phyloP scores from a whole-genome alignment of 805 yeast species.

The Yarrowia keelungensis region DNA sequence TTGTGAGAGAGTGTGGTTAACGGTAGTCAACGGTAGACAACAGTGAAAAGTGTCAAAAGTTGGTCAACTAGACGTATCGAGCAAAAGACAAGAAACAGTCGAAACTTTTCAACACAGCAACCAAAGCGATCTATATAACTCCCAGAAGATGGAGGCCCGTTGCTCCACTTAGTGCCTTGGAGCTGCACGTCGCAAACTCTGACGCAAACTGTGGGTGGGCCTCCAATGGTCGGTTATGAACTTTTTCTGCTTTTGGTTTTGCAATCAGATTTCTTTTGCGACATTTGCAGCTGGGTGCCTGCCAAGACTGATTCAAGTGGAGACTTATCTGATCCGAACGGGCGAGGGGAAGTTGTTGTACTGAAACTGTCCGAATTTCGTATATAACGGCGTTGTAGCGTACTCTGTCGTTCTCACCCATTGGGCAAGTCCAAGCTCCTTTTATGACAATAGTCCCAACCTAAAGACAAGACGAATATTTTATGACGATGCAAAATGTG shows the following conservation, averaged over 20 bases:
- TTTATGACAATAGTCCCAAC: not conserved
- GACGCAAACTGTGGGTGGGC: constrained; percentile 8
- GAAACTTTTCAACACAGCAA: not conserved
- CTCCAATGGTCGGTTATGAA: not conserved
- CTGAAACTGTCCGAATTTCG: too few relatives aligned
- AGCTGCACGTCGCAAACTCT: constrained; percentile 20
- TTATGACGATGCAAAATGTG: not conserved
- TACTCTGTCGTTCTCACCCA: too few relatives aligned
- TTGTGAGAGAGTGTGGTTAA: not conserved
- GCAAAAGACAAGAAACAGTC: too few relatives aligned
- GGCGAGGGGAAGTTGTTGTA: too few relatives aligned
- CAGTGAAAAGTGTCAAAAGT: too few relatives aligned
- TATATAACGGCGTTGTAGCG: too few relatives aligned
- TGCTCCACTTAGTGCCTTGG: constrained; percentile 1
- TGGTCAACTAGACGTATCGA: too few relatives aligned
- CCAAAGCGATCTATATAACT: constrained; percentile 20
- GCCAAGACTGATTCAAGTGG: not conserved
- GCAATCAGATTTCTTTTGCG: constrained; percentile 2
- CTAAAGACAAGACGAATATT: not conserved
- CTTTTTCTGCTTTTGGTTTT: not conserved
- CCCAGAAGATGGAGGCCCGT: not conserved
- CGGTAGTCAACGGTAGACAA: too few relatives aligned
- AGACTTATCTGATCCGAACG: too few relatives aligned
- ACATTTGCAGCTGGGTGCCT: constrained; percentile 14
- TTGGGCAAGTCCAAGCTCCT: not conserved